Evolutionary conservation across 192 early-diverging fungal genomes (phyloP).

Genomic region (Piromyces finnis): DNA sequence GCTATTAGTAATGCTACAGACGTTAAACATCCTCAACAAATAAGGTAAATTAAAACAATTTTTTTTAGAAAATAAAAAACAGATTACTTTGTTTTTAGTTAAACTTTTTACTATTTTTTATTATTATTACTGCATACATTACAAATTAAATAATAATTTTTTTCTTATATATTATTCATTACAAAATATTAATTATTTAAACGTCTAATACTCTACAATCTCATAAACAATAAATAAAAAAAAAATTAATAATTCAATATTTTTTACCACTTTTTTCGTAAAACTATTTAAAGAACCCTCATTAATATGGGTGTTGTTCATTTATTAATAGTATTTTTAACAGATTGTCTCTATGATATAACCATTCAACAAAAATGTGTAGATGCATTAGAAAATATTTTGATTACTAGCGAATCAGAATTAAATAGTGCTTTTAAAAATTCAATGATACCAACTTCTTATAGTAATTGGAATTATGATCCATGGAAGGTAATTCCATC

Average conservation of each 20-base stretch:
- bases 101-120: no score
- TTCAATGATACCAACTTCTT: not conserved
- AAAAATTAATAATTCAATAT: no score
- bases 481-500: not conserved
- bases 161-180: no score
- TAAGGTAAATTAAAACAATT: conserved; percentile 13
- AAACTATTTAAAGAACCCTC: conserved; percentile 24
- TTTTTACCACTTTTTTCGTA: no score
- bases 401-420: conserved; percentile 21
- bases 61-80: no score
- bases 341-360: conserved; percentile 6
- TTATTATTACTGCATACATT: no score
- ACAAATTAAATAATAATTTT: no score
- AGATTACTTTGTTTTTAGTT: no score
- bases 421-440: not conserved
- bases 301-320: conserved; percentile 16
- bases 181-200: no score
- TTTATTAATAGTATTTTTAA: not conserved
- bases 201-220: no score
- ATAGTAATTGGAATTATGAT: not conserved
- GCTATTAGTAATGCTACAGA: conserved; percentile 21
- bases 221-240: no score
- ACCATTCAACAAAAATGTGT: conserved; percentile 15
- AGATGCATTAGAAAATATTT: conserved; percentile 23
- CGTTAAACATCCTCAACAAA: conserved; percentile 11